Conservation (phyloP, 108 stramenopile species). For the Nitzschia sp. region DNA sequence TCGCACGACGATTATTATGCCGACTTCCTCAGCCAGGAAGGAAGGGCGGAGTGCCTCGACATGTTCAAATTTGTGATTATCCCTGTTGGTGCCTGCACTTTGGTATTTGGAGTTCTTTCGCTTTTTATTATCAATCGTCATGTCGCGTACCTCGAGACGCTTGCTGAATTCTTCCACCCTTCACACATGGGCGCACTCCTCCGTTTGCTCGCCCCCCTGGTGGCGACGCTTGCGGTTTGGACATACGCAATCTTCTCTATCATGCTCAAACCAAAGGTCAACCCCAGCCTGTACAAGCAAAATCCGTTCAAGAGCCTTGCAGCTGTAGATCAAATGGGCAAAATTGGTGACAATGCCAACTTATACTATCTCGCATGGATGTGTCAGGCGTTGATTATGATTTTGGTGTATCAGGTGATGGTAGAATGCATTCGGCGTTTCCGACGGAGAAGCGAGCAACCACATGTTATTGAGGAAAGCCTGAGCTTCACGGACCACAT, state of each 20-base stretch:
- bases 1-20: slow-evolving; percentile 12
- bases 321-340: slow-evolving; percentile 42
- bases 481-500: slow-evolving; percentile 9
- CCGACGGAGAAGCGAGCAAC: neutral
- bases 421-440: slow-evolving; percentile 22
- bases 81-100: slow-evolving; percentile 21
- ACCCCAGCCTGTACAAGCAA: slow-evolving; percentile 18
- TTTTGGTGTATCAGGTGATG: slow-evolving; percentile 35
- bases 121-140: slow-evolving; percentile 16
- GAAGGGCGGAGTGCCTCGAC: slow-evolving; percentile 8
- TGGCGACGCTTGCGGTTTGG: neutral
- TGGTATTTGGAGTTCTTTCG: slow-evolving; percentile 4
- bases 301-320: slow-evolving; percentile 49
- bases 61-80: slow-evolving; percentile 37
- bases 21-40: neutral
- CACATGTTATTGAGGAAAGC: slow-evolving; percentile 1
- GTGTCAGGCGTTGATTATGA: slow-evolving; percentile 25
- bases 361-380: slow-evolving; percentile 48
- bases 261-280: slow-evolving; percentile 21
- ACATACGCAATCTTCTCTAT: slow-evolving; percentile 11
- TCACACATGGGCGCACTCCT: slow-evolving; percentile 15
- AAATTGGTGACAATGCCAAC: slow-evolving; percentile 59
- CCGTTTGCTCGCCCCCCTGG: neutral
- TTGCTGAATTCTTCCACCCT: neutral
- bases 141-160: slow-evolving; percentile 3